Base-by-base conservation (phyloP, 176 grass and related monocot species). In the Canna indica region DNA sequence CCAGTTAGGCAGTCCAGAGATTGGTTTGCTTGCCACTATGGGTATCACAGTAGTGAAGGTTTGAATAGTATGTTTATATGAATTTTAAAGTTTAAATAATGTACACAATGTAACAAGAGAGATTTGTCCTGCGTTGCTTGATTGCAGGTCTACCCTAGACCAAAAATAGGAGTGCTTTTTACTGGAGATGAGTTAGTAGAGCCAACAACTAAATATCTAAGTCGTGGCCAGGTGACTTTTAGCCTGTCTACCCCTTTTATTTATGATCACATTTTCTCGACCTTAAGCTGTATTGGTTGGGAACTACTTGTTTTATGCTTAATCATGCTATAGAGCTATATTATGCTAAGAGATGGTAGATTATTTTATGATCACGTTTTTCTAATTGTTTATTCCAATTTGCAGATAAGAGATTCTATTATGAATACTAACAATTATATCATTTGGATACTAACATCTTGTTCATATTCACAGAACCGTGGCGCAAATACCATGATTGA, bases 321-420 rank as follows among this genome's bases (percentile, higher is more conserved):
- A 22, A 25, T 7, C 32, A 64, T 64, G 27, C 18, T 1, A 31
- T 33, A 33, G 62, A 28, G 34, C 50, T 38, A 46, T 31, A 13
- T 58, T 29, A 31, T n/a, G n/a, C n/a, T n/a, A n/a, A n/a, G n/a
- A n/a, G n/a, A n/a, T n/a, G n/a, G n/a, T n/a, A n/a, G n/a, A n/a
- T n/a, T n/a, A n/a, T n/a, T n/a, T n/a, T n/a, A n/a, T n/a, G n/a
- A n/a, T n/a, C n/a, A n/a, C n/a, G n/a, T n/a, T n/a, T 30, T 56
- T 25, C 22, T 72, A 24, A 45, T 65, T 26, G 16, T 36, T 54
- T 58, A 27, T 61, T 63, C 20, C 30, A 81, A 73, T 79, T 77
- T 80, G 38, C 84, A 97, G 89, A 92, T 97, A 80, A 81, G 94
- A 74, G 94, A 97, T 81, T 97, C 89, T 65, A n/a, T n/a, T n/a